phyloP scores from a whole-genome alignment of 1,284 basidiomycete species.

The Pholiota adiposa region DNA sequence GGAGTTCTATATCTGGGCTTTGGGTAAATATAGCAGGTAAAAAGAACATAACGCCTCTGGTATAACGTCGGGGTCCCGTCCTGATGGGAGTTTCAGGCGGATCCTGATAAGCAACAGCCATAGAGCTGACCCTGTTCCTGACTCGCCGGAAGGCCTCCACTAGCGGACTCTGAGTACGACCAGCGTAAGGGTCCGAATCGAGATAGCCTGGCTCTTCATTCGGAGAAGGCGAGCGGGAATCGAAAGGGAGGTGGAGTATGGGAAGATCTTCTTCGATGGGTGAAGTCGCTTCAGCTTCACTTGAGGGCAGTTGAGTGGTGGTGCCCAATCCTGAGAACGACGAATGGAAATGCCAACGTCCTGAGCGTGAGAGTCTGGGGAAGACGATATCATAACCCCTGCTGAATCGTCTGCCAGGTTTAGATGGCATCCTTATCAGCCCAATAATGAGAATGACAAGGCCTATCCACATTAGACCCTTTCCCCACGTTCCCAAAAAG shows the following conservation, averaged over 20 bases:
- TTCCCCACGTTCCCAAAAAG: conserved; percentile 89
- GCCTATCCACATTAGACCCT: conserved; percentile 83
- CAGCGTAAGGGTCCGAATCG: conserved; percentile 44
- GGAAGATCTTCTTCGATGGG: conserved; percentile 59
- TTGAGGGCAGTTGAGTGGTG: conserved; percentile 53
- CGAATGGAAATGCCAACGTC: conserved; percentile 71
- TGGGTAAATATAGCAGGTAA: conserved; percentile 78
- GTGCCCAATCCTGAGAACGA: conserved; percentile 49
- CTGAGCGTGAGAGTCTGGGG: conserved; percentile 70
- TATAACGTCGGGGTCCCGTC: conserved; percentile 42
- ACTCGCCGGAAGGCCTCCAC: conserved; percentile 58
- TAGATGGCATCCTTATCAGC: conserved; percentile 64
- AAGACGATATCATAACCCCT: conserved; percentile 77
- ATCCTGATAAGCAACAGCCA: conserved; percentile 41
- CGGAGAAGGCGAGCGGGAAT: conserved; percentile 54
- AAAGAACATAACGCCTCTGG: conserved; percentile 76
- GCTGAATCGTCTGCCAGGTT: conserved; percentile 56
- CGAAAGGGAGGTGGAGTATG: conserved; percentile 66
- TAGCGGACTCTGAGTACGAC: conserved; percentile 44
- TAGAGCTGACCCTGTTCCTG: conserved; percentile 56
- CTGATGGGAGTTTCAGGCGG: conserved; percentile 47
- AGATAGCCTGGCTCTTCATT: conserved; percentile 43
- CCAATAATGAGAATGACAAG: conserved; percentile 73
- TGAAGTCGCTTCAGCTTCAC: conserved; percentile 46
- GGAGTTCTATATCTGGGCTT: conserved; percentile 52